A percentile compares a stretch with the other conserved stretches of the same genome.
phyloP scores from a whole-genome alignment of 164 flowering plant species.

The Akebia trifoliata region DNA sequence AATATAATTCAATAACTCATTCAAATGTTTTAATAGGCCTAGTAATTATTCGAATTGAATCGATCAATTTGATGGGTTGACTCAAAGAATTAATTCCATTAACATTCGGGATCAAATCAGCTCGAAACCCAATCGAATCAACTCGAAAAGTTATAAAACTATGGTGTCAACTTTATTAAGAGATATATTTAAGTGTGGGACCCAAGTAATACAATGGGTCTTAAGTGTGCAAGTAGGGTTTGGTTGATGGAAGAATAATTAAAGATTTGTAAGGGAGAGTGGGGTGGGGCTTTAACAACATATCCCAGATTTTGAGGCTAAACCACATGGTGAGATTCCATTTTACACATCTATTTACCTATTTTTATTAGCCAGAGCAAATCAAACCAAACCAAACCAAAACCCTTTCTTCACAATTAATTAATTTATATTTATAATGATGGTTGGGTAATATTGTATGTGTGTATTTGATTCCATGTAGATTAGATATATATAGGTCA shows the following conservation, averaged over 20 bases:
- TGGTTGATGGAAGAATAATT: neutral
- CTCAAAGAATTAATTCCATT: too few species aligned
- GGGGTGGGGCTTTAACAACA: constrained; percentile 9
- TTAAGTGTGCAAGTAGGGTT: neutral
- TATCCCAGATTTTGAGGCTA: constrained; percentile 32
- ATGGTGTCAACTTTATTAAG: too few species aligned
- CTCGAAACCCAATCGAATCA: too few species aligned
- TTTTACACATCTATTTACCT: neutral
- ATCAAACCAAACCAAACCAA: constrained; percentile 4
- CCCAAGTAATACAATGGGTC: neutral
- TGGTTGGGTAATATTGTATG: neutral
- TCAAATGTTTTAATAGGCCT: too few species aligned
- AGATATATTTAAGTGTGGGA: too few species aligned
- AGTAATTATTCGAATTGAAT: too few species aligned
- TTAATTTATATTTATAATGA: neutral
- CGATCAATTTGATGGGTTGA: too few species aligned
- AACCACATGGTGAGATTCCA: constrained; percentile 28
- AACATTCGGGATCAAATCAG: too few species aligned
- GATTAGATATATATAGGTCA: too few species aligned
- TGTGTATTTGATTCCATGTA: constrained; percentile 3
- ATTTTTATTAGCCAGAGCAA: neutral
- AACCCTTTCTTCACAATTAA: neutral
- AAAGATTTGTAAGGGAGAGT: neutral
- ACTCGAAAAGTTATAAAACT: too few species aligned
- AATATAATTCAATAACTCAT: too few species aligned